phyloP scores from a whole-genome alignment of 1,139 yeast species.

The Debaryomyces sp. region DNA sequence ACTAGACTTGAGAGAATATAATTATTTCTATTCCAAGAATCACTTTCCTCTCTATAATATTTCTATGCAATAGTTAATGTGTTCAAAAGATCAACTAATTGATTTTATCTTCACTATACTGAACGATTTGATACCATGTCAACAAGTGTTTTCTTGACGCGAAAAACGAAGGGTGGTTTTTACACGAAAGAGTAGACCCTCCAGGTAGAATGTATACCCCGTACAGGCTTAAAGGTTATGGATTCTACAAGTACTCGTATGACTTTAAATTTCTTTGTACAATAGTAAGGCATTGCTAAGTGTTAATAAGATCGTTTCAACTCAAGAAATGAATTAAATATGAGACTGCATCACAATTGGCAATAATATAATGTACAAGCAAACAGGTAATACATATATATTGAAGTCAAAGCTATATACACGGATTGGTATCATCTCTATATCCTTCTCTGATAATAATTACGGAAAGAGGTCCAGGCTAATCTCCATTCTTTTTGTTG shows the following conservation, averaged over 20 bases:
- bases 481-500: conserved; percentile 69
- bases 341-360: neutral
- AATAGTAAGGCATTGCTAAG: too few species aligned
- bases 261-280: neutral
- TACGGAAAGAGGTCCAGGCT: conserved; percentile 65
- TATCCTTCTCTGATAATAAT: conserved; percentile 48
- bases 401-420: neutral
- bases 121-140: conserved; percentile 8
- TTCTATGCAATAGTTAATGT: conserved; percentile 1
- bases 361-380: neutral
- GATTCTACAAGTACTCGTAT: neutral
- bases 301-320: neutral
- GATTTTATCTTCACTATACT: neutral
- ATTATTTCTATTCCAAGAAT: conserved; percentile 1
- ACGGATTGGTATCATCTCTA: conserved; percentile 15
- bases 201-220: neutral
- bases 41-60: conserved; percentile 2
- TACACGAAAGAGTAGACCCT: conserved; percentile 9
- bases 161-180: conserved; percentile 1
- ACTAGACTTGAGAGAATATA: neutral
- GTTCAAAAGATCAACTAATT: neutral
- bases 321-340: neutral
- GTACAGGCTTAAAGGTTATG: neutral
- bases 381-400: neutral
- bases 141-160: conserved; percentile 7